phyloP scores from a whole-genome alignment of 345 rosid genomes.

The Nephelium lappaceum region DNA sequence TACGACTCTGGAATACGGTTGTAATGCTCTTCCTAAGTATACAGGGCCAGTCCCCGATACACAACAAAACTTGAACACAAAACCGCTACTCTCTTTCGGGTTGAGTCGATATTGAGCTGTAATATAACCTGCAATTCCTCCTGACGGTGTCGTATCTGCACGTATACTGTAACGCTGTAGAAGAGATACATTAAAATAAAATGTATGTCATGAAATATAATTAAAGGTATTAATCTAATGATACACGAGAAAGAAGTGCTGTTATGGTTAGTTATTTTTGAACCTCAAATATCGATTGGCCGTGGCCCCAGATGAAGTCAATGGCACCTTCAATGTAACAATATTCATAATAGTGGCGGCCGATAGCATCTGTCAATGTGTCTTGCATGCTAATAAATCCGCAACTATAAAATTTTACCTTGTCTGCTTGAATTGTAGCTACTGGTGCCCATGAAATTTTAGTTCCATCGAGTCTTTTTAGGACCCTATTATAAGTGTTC shows the following conservation, averaged over 20 bases:
- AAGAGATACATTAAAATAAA: not conserved
- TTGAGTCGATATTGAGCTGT: slow-evolving; percentile 44
- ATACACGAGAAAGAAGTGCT: no score
- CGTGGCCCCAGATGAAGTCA: slow-evolving; percentile 57
- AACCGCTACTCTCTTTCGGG: slow-evolving; percentile 26
- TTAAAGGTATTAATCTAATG: no score
- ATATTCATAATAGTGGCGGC: slow-evolving; percentile 41
- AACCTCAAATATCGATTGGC: slow-evolving; percentile 49
- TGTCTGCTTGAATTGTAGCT: slow-evolving; percentile 35
- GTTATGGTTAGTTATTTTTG: no score
- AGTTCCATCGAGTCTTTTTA: not conserved
- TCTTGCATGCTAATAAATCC: slow-evolving; percentile 45
- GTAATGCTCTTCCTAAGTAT: slow-evolving; percentile 47
- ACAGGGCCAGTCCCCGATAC: slow-evolving; percentile 35
- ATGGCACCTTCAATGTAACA: slow-evolving; percentile 51
- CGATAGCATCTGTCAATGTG: slow-evolving; percentile 35
- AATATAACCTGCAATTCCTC: slow-evolving; percentile 25
- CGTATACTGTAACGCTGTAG: slow-evolving; percentile 24
- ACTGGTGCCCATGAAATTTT: slow-evolving; percentile 40
- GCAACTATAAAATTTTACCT: slow-evolving; percentile 39
- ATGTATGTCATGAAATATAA: no score
- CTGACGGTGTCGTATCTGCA: slow-evolving; percentile 3
- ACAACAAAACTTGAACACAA: slow-evolving; percentile 31
- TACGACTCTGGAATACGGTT: slow-evolving; percentile 37
- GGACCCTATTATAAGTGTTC: slow-evolving; percentile 36